A percentile compares a stretch with the other conserved stretches of the same genome.
phyloP scores from a whole-genome alignment of 2,329 filamentous ascomycete genomes.

The Colletotrichum echinochloae region DNA sequence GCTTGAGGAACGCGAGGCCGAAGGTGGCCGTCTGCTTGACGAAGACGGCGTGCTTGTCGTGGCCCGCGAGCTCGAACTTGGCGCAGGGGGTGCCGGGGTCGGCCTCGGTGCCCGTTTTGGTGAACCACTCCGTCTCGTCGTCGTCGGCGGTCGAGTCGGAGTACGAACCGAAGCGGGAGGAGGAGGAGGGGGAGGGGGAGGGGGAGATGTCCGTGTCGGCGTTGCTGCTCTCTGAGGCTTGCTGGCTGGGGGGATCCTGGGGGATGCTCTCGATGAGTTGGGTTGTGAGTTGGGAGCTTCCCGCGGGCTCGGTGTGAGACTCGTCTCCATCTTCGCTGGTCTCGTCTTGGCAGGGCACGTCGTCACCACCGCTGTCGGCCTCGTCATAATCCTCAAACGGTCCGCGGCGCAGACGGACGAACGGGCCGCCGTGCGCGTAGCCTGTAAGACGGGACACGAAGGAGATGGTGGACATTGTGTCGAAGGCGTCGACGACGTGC shows the following conservation, averaged over 20 bases:
- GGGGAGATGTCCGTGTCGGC: too few relatives aligned
- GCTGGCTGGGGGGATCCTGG: neutral
- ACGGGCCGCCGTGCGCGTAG: neutral
- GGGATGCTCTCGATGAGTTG: neutral
- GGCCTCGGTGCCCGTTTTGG: neutral
- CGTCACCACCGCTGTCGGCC: too few relatives aligned
- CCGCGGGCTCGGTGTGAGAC: neutral
- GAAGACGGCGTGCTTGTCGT: slow-evolving; percentile 8
- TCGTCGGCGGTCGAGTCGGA: neutral
- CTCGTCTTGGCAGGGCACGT: too few relatives aligned
- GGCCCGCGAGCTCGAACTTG: neutral
- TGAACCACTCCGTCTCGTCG: neutral
- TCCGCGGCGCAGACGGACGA: neutral
- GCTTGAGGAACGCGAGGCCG: slow-evolving; percentile 7
- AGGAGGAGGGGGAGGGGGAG: too few relatives aligned
- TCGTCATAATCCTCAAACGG: neutral
- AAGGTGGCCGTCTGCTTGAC: slow-evolving; percentile 24
- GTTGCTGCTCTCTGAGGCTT: neutral
- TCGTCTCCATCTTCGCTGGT: neutral
- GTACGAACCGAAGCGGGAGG: too few relatives aligned
- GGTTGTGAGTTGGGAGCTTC: neutral
- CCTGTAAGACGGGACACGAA: neutral
- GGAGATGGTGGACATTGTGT: neutral
- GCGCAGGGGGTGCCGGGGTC: neutral
- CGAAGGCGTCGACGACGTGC: neutral